Conservation (phyloP, 257 asterid species). For the Orobanche coerulescens region DNA sequence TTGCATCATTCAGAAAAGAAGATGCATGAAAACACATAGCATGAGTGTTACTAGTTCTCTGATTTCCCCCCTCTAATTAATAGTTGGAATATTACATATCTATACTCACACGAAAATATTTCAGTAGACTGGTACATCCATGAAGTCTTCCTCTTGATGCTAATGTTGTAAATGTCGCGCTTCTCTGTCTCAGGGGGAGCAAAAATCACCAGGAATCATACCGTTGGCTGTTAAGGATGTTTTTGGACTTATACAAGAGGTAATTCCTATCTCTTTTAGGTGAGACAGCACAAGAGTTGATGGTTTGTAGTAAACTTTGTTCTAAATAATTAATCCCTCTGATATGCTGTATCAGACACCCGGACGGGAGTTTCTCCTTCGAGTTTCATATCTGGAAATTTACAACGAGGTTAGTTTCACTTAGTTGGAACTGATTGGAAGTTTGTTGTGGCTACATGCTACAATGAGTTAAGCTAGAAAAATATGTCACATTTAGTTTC, state of each 20-base stretch:
- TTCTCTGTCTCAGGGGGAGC: conserved; percentile 61
- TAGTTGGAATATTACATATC: neutral
- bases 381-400: conserved; percentile 79
- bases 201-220: conserved; percentile 83
- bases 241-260: conserved; percentile 89
- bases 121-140: conserved; percentile 10
- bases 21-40: conserved; percentile 1
- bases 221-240: conserved; percentile 80
- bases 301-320: conserved; percentile 15
- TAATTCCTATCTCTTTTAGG: conserved; percentile 20
- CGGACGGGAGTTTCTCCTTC: conserved; percentile 76
- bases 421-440: conserved; percentile 16
- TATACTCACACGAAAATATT: neutral
- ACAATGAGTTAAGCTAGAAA: neutral
- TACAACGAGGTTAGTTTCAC: conserved; percentile 65
- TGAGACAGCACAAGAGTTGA: conserved; percentile 11
- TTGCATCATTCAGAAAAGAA: neutral
- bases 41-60: neutral
- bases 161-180: conserved; percentile 9
- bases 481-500: conserved; percentile 10
- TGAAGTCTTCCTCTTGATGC: neutral
- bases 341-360: conserved; percentile 49
- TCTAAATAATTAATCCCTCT: conserved; percentile 19
- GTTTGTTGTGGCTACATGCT: conserved; percentile 4
- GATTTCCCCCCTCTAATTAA: too few relatives aligned